These are phyloP conservation scores for Hanseniaspora sp. DNA, from an alignment of 1,139 yeast species.

Conservation along the genomic window DNA sequence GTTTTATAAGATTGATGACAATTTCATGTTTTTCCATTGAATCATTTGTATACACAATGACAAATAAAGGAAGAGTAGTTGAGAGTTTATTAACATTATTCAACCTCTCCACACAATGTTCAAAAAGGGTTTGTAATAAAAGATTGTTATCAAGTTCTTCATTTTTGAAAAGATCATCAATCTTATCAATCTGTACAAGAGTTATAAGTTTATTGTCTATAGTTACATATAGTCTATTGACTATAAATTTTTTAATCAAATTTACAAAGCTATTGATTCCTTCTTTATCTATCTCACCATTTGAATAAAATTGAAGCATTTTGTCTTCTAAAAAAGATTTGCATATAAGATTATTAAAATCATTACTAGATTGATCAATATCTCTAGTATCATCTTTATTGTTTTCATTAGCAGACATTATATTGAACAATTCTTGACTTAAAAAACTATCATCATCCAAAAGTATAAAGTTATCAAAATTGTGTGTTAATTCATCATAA, in stretches of 20 bases:
- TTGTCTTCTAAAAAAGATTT: neutral
- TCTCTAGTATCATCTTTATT: neutral
- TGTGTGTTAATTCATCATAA: conserved; percentile 5
- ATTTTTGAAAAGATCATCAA: conserved; percentile 1
- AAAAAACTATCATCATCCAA: neutral
- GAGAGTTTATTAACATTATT: neutral
- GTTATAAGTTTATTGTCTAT: conserved; percentile 6
- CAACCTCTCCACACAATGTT: neutral
- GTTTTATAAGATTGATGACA: conserved; percentile 2
- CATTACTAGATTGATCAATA: neutral
- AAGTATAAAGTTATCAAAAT: neutral
- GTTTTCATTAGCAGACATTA: neutral
- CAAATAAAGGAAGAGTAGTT: conserved; percentile 4
- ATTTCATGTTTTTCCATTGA: conserved; percentile 12
- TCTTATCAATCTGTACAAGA: conserved; percentile 1
- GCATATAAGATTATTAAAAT: neutral
- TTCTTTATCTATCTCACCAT: neutral
- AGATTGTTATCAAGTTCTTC: neutral
- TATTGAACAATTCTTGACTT: neutral
- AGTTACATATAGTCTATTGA: conserved; percentile 2
- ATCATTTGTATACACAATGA: conserved; percentile 9
- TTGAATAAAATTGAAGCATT: neutral
- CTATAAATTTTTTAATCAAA: neutral
- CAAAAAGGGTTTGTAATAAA: neutral
- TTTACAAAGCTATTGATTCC: conserved; percentile 9